Evolutionary conservation across 2,329 filamentous ascomycete species (phyloP).

Genomic region (Rhinocladiella similis): DNA sequence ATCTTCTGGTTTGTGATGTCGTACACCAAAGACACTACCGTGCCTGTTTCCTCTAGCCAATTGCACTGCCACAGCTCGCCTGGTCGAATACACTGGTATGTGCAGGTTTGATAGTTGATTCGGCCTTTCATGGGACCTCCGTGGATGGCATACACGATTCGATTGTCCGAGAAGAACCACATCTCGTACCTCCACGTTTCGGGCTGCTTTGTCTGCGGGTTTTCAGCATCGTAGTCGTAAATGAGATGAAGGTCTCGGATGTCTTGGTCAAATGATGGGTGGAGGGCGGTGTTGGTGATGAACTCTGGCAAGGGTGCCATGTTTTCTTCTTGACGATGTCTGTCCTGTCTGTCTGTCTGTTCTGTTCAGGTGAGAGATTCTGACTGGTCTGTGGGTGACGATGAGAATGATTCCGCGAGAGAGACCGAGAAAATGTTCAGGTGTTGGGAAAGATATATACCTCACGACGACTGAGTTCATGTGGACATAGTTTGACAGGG

Average conservation of each 20-base stretch:
- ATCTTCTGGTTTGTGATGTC: slow-evolving; percentile 53
- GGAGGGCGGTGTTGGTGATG: not conserved
- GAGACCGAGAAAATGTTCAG: no score
- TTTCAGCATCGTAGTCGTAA: slow-evolving; percentile 57
- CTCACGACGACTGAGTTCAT: not conserved
- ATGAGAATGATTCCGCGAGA: no score
- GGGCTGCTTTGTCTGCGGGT: slow-evolving; percentile 46
- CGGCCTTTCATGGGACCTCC: slow-evolving; percentile 60
- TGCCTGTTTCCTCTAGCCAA: slow-evolving; percentile 63
- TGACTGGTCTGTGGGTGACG: no score
- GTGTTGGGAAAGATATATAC: no score
- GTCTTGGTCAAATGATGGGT: not conserved
- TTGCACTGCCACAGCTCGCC: slow-evolving; percentile 62
- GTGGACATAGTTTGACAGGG: not conserved
- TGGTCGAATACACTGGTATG: slow-evolving; percentile 59
- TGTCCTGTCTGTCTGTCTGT: no score
- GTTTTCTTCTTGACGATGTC: no score
- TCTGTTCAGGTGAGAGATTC: no score
- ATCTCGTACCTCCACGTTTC: slow-evolving; percentile 64
- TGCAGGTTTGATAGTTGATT: slow-evolving; percentile 50
- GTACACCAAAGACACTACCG: slow-evolving; percentile 56
- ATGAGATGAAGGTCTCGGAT: not conserved
- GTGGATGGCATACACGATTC: slow-evolving; percentile 60
- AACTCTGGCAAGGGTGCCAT: no score
- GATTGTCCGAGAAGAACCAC: slow-evolving; percentile 58